Conservation (phyloP, 139 green algal species). For the Mesostigma viride region DNA sequence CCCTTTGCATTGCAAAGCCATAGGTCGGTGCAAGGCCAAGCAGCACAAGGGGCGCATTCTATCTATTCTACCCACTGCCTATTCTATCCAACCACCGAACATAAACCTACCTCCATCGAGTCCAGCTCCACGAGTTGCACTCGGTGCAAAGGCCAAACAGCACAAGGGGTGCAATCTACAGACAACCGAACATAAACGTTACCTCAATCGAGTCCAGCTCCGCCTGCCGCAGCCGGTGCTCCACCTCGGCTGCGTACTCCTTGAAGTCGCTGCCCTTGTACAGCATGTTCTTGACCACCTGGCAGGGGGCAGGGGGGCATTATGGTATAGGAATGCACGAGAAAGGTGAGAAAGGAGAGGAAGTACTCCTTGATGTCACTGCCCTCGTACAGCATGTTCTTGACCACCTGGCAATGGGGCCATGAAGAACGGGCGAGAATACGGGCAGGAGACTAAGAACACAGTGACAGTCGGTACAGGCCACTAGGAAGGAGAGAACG, state of each 20-base stretch:
- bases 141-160: not conserved
- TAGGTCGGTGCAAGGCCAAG: no score
- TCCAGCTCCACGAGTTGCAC: not conserved
- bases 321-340: not conserved
- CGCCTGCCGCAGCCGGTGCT: slow-evolving; percentile 64
- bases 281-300: slow-evolving; percentile 31
- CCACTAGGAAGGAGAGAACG: not conserved
- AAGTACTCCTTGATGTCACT: slow-evolving; percentile 54
- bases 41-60: no score
- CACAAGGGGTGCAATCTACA: not conserved
- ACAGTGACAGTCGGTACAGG: not conserved
- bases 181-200: not conserved
- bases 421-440: no score
- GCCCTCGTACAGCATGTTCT: slow-evolving; percentile 23
- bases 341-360: not conserved
- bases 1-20: no score
- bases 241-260: slow-evolving; percentile 66
- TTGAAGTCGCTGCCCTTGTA: slow-evolving; percentile 39
- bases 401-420: slow-evolving; percentile 17
- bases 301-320: not conserved
- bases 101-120: no score
- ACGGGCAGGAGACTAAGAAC: not conserved
- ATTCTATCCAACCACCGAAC: no score
- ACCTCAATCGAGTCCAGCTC: slow-evolving; percentile 76
- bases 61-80: no score